These are phyloP conservation scores for Phytophthora vignae DNA, from an alignment of 352 stramenopile species.

Conservation along the genomic window DNA sequence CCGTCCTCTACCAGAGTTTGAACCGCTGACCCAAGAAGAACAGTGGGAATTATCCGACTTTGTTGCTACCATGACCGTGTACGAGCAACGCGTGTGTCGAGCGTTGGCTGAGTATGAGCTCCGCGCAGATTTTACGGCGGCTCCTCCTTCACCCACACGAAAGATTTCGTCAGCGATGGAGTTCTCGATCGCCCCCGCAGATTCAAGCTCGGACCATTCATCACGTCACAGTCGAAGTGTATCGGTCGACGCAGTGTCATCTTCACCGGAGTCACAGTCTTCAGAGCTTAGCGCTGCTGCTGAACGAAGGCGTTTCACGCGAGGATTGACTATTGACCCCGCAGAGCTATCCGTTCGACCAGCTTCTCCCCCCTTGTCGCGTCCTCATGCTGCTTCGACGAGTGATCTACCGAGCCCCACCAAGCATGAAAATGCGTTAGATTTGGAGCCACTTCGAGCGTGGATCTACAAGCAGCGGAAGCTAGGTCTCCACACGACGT, in stretches of 20 bases:
- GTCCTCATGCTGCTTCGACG: constrained; percentile 26
- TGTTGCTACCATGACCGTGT: constrained; percentile 51
- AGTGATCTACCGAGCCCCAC: constrained; percentile 31
- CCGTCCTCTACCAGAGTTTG: constrained; percentile 29
- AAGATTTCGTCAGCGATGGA: constrained; percentile 35
- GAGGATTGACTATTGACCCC: constrained; percentile 36
- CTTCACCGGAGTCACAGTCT: background rate
- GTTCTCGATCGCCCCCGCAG: constrained; percentile 24
- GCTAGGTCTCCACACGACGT: constrained; percentile 17
- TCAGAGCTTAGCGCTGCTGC: constrained; percentile 22
- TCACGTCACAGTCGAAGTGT: constrained; percentile 31
- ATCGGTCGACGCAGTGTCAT: constrained; percentile 28
- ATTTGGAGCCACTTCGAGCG: constrained; percentile 29
- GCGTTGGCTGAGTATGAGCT: constrained; percentile 49
- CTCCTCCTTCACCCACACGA: constrained; percentile 34
- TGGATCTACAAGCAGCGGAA: constrained; percentile 38
- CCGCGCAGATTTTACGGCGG: constrained; percentile 42
- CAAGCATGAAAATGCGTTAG: constrained; percentile 19
- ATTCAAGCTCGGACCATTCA: constrained; percentile 4
- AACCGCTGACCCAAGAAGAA: constrained; percentile 55
- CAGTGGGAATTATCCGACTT: constrained; percentile 77
- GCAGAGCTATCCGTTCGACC: constrained; percentile 14
- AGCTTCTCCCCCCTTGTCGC: constrained; percentile 29
- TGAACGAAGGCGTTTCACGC: constrained; percentile 47
- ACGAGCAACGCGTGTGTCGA: constrained; percentile 61